Conservation (phyloP, 1,139 yeast genomes). For the Magnusiomyces sp. region DNA sequence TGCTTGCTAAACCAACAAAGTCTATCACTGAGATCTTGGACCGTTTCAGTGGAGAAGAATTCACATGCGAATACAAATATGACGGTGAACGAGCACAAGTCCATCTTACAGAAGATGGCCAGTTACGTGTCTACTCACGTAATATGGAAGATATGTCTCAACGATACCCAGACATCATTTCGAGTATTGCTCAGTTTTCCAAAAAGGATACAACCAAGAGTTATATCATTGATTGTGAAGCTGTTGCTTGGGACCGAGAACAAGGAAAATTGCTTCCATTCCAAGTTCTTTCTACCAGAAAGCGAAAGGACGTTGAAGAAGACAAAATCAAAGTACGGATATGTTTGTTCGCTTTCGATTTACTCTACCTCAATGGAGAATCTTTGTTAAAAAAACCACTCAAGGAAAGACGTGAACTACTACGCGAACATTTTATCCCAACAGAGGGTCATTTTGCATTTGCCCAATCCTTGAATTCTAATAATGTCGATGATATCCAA, state of each 20-base stretch:
- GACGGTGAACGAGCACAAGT: conserved; percentile 98
- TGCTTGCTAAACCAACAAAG: conserved; percentile 97
- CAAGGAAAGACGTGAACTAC: conserved; percentile 55
- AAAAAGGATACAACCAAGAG: conserved; percentile 31
- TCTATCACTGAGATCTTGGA: conserved; percentile 84
- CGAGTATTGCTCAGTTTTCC: conserved; percentile 56
- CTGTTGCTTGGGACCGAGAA: conserved; percentile 94
- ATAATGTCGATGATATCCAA: conserved; percentile 67
- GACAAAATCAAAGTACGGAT: conserved; percentile 84
- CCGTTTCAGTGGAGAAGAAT: conserved; percentile 72
- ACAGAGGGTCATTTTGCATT: conserved; percentile 74
- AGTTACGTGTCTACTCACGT: conserved; percentile 73
- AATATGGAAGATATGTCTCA: conserved; percentile 97
- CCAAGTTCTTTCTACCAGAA: conserved; percentile 86
- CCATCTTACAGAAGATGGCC: conserved; percentile 62
- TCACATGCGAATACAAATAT: conserved; percentile 93
- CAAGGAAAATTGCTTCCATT: conserved; percentile 76
- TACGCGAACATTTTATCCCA: conserved; percentile 48
- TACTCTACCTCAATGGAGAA: conserved; percentile 63
- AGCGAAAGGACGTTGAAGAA: conserved; percentile 84
- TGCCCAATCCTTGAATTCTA: conserved; percentile 68
- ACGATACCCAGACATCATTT: conserved; percentile 82
- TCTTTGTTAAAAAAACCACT: conserved; percentile 63
- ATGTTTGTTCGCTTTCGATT: conserved; percentile 86
- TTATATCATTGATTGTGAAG: conserved; percentile 88